These are phyloP conservation scores for Apiotrichum sp. DNA, from an alignment of 1,284 basidiomycete species.

Conservation along the genomic window DNA sequence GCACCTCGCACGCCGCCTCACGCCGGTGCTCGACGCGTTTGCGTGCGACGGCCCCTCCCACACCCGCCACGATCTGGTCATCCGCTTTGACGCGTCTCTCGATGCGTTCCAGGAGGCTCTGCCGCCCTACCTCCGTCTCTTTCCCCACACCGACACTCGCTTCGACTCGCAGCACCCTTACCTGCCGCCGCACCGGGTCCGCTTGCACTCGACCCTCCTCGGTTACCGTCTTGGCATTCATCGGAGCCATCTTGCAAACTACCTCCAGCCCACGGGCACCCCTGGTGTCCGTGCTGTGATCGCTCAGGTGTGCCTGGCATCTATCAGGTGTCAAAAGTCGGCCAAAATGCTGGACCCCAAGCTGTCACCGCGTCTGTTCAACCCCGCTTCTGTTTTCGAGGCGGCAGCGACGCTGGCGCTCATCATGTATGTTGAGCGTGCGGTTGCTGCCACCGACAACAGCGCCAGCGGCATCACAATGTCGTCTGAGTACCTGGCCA, in stretches of 20 bases:
- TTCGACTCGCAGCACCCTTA: slow-evolving; percentile 34
- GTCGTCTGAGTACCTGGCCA: slow-evolving; percentile 23
- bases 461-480: slow-evolving; percentile 8
- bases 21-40: slow-evolving; percentile 38
- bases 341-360: slow-evolving; percentile 40
- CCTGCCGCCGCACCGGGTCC: slow-evolving; percentile 35
- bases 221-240: slow-evolving; percentile 36
- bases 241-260: slow-evolving; percentile 31
- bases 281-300: slow-evolving; percentile 26
- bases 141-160: slow-evolving; percentile 35
- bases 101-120: slow-evolving; percentile 38
- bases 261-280: slow-evolving; percentile 30
- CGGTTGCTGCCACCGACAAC: slow-evolving; percentile 12
- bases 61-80: slow-evolving; percentile 32
- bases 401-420: slow-evolving; percentile 32
- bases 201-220: slow-evolving; percentile 33
- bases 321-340: slow-evolving; percentile 34
- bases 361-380: slow-evolving; percentile 33
- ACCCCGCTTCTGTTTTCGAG: slow-evolving; percentile 36
- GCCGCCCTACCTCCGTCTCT: slow-evolving; percentile 38
- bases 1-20: slow-evolving; percentile 36
- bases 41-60: slow-evolving; percentile 32
- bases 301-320: slow-evolving; percentile 31
- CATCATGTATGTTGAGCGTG: slow-evolving; percentile 36
- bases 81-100: slow-evolving; percentile 35